Base-by-base conservation (phyloP, 805 yeast species). In the Scheffersomyces amazonensis region DNA sequence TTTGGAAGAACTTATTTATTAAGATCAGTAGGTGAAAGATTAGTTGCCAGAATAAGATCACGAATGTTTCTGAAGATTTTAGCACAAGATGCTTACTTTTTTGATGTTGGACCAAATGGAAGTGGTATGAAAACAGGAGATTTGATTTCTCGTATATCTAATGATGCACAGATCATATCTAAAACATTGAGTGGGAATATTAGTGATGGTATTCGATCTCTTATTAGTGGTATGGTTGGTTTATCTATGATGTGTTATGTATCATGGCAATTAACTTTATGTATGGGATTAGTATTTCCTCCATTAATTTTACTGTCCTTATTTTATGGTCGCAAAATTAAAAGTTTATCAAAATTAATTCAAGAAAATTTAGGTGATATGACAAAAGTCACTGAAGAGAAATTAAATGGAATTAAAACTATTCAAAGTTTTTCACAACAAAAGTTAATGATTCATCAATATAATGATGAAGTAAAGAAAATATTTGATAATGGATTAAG, bases 361-460 rank as follows among this genome's bases (percentile, higher is more conserved):
- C 98, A 91, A 61, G 83, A 82, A 39, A 86, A 88, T 36, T 73
- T 91, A 39, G 98, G 98, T 31, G 76, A 74, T 6, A 69, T 93
- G 53, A 87, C 97, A 1, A 87, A 88, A 54, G 95, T 87, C 9
- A 82, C 95, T 6, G 98, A 91, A 53, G 97, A 91, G 52, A 90
- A 93, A 48, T 75, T 91, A 45, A 81, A 80, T 48, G 93, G 93
- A 21, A 75, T 89, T 17, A 80, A 78, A 50, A 89, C 96, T 0
- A 89, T 95, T 36, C 97, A 91, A 61, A 76, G 93, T 17, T 91
- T 89, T 62, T 88, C 88, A 22, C 93, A 93, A 39, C 97, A 91
- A 60, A 70, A 71, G 31, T 69, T 73, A 35, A 96, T 89, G 52
- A 82, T 91, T 23, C 78, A 76, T 18, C 80, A 81, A 35, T 91